A percentile compares a stretch with the other conserved stretches of the same genome.
phyloP scores from a whole-genome alignment of 202 grass and related monocot genomes.

The Panicum virgatum region DNA sequence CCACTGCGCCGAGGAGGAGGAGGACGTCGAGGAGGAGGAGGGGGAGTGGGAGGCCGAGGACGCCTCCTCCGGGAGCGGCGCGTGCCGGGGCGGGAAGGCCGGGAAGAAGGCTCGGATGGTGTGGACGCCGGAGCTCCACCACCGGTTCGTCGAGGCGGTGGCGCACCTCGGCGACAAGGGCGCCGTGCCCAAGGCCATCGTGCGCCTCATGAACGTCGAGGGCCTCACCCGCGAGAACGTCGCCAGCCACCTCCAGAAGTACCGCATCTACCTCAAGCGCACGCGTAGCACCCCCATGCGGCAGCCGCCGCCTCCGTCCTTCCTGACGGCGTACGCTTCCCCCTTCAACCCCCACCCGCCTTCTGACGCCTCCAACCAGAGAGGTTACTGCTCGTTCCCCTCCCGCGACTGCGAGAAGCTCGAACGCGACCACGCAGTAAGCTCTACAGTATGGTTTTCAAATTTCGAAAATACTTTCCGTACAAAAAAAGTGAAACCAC shows the following conservation, averaged over 20 bases:
- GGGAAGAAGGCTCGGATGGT: conserved; percentile 59
- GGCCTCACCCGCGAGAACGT: conserved; percentile 77
- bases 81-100: not conserved
- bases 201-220: conserved; percentile 69
- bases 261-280: conserved; percentile 72
- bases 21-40: not conserved
- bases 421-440: conserved; percentile 27
- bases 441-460: not conserved
- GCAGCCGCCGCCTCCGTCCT: not conserved
- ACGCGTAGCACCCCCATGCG: not conserved
- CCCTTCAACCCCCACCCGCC: not conserved
- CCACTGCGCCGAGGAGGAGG: conserved; percentile 8
- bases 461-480: not conserved
- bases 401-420: conserved; percentile 15
- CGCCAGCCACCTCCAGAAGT: conserved; percentile 82
- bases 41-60: conserved; percentile 16
- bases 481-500: not conserved
- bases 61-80: not conserved
- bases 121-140: conserved; percentile 67
- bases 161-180: conserved; percentile 56
- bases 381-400: not conserved
- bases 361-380: not conserved
- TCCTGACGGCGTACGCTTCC: not conserved
- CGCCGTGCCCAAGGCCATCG: conserved; percentile 77
- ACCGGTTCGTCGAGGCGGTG: conserved; percentile 65